phyloP scores from a whole-genome alignment of 1,284 basidiomycete genomes.

The Hemileia vastatrix region DNA sequence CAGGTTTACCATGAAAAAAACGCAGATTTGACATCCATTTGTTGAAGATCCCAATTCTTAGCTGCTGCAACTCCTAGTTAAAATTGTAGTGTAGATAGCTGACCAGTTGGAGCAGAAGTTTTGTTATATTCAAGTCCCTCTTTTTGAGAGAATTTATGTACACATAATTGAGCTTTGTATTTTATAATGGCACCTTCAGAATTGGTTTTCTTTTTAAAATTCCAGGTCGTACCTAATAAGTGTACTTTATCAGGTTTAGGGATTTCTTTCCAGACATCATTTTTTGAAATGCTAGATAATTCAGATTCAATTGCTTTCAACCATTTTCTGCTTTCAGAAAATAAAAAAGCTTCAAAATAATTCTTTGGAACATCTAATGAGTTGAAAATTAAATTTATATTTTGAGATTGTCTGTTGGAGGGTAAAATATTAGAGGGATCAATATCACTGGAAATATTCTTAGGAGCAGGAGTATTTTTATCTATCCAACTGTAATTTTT shows the following conservation, averaged over 20 bases:
- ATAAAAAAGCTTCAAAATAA: neutral
- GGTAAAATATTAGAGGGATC: neutral
- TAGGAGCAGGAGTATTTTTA: neutral
- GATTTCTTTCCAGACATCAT: slow-evolving; percentile 1
- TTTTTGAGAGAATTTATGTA: no score
- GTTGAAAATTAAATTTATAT: no score
- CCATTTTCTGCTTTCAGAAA: neutral
- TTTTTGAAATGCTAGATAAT: neutral
- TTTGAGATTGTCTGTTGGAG: neutral
- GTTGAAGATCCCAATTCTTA: no score
- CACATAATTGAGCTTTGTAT: no score
- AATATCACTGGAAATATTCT: neutral
- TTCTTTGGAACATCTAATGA: no score
- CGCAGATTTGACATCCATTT: no score
- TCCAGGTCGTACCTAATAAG: neutral
- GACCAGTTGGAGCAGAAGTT: no score
- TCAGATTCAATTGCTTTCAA: neutral
- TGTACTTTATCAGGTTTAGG: neutral
- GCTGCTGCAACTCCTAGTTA: no score
- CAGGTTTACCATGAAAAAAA: no score
- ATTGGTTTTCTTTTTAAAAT: neutral
- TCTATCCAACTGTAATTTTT: neutral
- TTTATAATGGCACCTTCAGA: neutral
- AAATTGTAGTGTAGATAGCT: no score
- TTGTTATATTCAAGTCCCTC: no score